Percentiles rank a stretch among this genome's conserved stretches.
Evolutionary conservation across 2,329 filamentous ascomycete species (phyloP).

Genomic region (Mycocentrospora acerina): DNA sequence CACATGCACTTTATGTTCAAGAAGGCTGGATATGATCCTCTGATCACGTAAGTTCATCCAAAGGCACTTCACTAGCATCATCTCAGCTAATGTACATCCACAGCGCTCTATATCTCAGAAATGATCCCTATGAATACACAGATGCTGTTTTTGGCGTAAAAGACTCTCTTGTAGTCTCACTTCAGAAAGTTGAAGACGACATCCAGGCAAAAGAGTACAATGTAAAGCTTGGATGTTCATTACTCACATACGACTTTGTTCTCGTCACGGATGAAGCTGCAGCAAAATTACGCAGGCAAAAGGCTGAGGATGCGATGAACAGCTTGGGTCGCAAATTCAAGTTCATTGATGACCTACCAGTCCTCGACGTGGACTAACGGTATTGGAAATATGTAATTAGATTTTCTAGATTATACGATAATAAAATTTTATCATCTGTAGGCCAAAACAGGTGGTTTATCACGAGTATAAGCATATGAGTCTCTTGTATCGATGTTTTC

Average conservation of each 20-base stretch:
- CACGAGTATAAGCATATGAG: not conserved
- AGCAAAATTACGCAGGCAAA: constrained; percentile 60
- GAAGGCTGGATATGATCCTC: constrained; percentile 55
- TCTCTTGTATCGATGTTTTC: no score
- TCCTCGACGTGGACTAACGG: constrained; percentile 62
- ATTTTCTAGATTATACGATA: not conserved
- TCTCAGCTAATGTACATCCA: constrained; percentile 51
- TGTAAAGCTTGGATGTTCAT: constrained; percentile 60
- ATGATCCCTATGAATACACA: constrained; percentile 75
- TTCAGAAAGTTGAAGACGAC: constrained; percentile 6
- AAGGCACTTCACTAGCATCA: constrained; percentile 40
- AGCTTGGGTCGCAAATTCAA: no score
- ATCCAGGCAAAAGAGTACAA: constrained; percentile 44
- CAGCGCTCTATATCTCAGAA: constrained; percentile 73
- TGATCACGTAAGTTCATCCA: no score
- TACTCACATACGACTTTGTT: constrained; percentile 73
- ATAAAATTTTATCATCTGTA: not conserved
- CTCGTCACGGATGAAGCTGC: constrained; percentile 69
- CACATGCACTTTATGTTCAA: constrained; percentile 63
- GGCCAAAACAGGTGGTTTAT: not conserved
- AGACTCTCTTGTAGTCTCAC: constrained; percentile 63
- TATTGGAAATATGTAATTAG: no score
- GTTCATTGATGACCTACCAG: constrained; percentile 71
- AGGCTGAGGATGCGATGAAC: constrained; percentile 65
- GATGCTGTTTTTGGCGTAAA: constrained; percentile 87